Percentiles rank a stretch among this genome's conserved stretches.
Conservation (phyloP, 225 moss, liverwort and hornwort species). For the Polytrichum formosum region DNA sequence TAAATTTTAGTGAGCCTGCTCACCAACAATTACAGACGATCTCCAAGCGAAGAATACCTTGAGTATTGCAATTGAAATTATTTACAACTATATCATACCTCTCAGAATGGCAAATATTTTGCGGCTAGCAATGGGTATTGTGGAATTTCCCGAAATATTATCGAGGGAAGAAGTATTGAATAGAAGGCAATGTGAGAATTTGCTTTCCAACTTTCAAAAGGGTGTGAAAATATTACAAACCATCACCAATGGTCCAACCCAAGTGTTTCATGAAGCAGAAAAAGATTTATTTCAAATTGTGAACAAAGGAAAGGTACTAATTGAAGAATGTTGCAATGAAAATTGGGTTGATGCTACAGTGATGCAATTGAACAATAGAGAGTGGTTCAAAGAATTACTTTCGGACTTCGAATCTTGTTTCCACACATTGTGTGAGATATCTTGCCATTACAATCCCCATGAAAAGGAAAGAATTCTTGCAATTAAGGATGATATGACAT, state of each 20-base stretch:
- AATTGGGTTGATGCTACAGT: background rate
- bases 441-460: background rate
- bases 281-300: background rate
- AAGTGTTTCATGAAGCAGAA: background rate
- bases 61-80: too few relatives aligned
- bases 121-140: too few relatives aligned
- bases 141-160: background rate
- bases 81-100: too few relatives aligned
- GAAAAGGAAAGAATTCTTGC: background rate
- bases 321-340: background rate
- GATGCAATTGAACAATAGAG: background rate
- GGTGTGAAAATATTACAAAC: background rate
- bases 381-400: background rate
- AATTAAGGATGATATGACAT: background rate
- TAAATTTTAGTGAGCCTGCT: too few relatives aligned
- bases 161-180: background rate
- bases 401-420: background rate
- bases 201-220: background rate
- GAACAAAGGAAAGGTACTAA: background rate
- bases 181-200: background rate
- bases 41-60: too few relatives aligned
- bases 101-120: too few relatives aligned
- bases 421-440: background rate
- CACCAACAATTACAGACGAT: too few relatives aligned
- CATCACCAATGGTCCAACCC: background rate